phyloP scores from a whole-genome alignment of 768 basidiomycete genomes.

The Rickenella mellea region DNA sequence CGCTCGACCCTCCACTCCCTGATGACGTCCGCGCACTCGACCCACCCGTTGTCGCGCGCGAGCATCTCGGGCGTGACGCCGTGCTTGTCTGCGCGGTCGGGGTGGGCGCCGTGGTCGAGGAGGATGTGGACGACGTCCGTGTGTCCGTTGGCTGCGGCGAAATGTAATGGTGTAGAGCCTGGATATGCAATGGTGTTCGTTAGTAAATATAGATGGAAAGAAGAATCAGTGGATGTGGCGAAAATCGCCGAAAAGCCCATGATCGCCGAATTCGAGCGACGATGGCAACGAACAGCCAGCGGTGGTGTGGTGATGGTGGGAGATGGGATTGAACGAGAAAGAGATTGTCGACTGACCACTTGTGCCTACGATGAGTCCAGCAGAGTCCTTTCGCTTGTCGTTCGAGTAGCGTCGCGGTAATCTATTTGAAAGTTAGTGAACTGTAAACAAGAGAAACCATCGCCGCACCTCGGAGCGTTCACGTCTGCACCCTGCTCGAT shows the following conservation, averaged over 20 bases:
- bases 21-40: slow-evolving; percentile 67
- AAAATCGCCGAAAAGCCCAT: slow-evolving; percentile 62
- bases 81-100: slow-evolving; percentile 82
- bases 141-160: slow-evolving; percentile 94
- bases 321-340: too few species aligned
- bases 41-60: slow-evolving; percentile 72
- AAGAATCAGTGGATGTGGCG: slow-evolving; percentile 39
- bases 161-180: slow-evolving; percentile 92
- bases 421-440: too few species aligned
- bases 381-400: slow-evolving; percentile 33
- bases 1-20: slow-evolving; percentile 57
- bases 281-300: too few species aligned
- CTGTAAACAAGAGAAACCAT: slow-evolving; percentile 3
- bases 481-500: slow-evolving; percentile 97
- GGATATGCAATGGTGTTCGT: background rate
- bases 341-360: background rate
- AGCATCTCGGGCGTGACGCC: slow-evolving; percentile 81
- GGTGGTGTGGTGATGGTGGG: too few species aligned
- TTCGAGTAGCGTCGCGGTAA: slow-evolving; percentile 67
- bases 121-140: slow-evolving; percentile 66
- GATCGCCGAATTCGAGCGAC: too few species aligned
- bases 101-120: slow-evolving; percentile 75
- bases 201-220: background rate
- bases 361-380: background rate
- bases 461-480: slow-evolving; percentile 77